Base-by-base conservation (phyloP, 116 monocot genomes). In the Iris pallida region DNA sequence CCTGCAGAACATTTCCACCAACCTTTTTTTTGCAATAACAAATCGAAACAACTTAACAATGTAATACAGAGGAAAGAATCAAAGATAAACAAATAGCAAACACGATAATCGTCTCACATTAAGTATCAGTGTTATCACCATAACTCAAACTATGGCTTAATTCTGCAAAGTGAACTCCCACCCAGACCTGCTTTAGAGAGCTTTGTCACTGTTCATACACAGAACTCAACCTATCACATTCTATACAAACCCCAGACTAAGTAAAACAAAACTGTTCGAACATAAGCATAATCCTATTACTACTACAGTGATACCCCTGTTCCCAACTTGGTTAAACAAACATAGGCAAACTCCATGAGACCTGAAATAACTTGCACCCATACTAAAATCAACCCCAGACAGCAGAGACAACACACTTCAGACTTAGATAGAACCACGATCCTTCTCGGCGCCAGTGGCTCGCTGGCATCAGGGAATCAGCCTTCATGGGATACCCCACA, bases 261-360 rank as follows among this genome's bases (percentile, higher is more conserved):
- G 17, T 47, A 17, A 64, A 46, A 47, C 64, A 64, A 47, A 64
- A 64, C 64, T 47, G 30, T 30, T 3, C 19, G 17, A 47, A 12
- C 47, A 64, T 64, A 64, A 13, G 47, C 64, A 64, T 47, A 64
- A 64, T 18, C 18, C 18, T 47, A 18, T 11, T 47, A 47, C 64
- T 64, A 47, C 64, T 14, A 64, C 47, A 46, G 47, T 6, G 41
- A 61, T 44, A 15, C 61, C 58, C 42, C 61, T 45, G 14, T 15
- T 8, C 44, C 61, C 61, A 61, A 61, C 61, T 43, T 16, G 45
- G n/a, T 45, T 44, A 43, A 44, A 44, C 44, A 42, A 44, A 59
- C 45, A 61, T 7, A 51, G 11, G 19, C 64, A 45, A 45, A 61
- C 61, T 45, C 44, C 16, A 64, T 47, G 47, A 64, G 47, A 47